These are phyloP conservation scores for Pseudoneurospora amorphoporcata DNA, from an alignment of 495 filamentous ascomycete species.

Conservation along the genomic window DNA sequence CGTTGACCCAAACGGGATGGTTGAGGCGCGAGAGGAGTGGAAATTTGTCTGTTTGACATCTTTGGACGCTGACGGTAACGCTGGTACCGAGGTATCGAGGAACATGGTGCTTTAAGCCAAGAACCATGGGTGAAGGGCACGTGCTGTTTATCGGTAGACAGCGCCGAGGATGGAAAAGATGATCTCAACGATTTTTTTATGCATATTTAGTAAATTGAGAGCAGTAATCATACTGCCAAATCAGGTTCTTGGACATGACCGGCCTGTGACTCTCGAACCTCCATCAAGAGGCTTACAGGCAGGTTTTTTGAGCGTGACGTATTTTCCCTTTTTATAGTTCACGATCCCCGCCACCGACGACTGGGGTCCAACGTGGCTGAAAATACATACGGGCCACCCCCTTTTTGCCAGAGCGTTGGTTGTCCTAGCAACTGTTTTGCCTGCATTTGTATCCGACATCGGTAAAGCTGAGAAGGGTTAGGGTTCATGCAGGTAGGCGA, in stretches of 20 bases:
- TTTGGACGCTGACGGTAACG: background rate
- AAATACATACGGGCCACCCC: background rate
- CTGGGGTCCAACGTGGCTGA: background rate
- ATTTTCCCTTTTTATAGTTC: background rate
- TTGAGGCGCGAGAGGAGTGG: background rate
- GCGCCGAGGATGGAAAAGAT: background rate
- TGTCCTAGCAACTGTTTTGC: background rate
- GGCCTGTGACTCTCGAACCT: too few relatives aligned
- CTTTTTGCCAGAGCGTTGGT: background rate
- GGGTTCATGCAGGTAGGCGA: background rate
- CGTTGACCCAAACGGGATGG: background rate
- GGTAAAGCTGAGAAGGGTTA: background rate
- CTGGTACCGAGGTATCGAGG: background rate
- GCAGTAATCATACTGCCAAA: background rate
- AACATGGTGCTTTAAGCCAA: background rate
- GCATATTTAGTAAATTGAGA: background rate
- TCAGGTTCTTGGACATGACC: background rate
- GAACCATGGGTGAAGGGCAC: background rate
- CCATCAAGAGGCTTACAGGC: too few relatives aligned
- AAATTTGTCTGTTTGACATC: background rate
- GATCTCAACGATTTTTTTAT: background rate
- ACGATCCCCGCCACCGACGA: background rate
- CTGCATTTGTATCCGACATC: background rate
- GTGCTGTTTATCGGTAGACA: background rate
- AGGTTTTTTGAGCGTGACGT: background rate